These are phyloP conservation scores for Yamadazyma insecticola DNA, from an alignment of 805 yeast genomes.

Conservation along the genomic window DNA sequence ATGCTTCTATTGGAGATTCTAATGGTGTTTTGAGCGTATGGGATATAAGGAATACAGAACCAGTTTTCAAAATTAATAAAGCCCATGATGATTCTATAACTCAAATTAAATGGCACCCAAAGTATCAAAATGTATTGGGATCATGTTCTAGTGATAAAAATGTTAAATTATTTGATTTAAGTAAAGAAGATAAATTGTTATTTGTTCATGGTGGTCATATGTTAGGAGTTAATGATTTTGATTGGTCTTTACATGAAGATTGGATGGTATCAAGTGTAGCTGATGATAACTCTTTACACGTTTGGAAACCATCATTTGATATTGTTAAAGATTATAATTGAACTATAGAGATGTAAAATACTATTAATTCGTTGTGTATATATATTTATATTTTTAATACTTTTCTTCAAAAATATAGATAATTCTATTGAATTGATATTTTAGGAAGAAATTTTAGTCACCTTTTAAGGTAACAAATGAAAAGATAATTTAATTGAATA, in stretches of 20 bases:
- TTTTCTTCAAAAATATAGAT: no score
- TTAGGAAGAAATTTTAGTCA: neutral
- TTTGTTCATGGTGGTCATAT: conserved; percentile 85
- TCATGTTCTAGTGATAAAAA: conserved; percentile 60
- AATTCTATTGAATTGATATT: neutral
- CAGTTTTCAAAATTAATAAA: neutral
- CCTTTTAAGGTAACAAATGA: neutral
- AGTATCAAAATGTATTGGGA: conserved; percentile 49
- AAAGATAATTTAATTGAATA: neutral
- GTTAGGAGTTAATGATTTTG: conserved; percentile 78
- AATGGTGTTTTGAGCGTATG: conserved; percentile 53
- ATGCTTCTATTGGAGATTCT: conserved; percentile 66
- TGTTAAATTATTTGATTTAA: conserved; percentile 60
- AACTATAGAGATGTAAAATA: neutral
- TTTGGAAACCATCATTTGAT: conserved; percentile 64
- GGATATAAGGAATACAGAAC: conserved; percentile 53
- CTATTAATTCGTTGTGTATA: no score
- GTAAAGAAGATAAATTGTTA: conserved; percentile 24
- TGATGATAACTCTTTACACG: conserved; percentile 81
- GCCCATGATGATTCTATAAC: conserved; percentile 53
- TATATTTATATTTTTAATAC: no score
- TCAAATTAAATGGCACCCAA: conserved; percentile 70
- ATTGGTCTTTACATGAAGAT: conserved; percentile 74
- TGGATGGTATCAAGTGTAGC: conserved; percentile 73
- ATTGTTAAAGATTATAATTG: conserved; percentile 7